phyloP scores from a whole-genome alignment of 352 stramenopile genomes.

The Pythium brachiatum region DNA sequence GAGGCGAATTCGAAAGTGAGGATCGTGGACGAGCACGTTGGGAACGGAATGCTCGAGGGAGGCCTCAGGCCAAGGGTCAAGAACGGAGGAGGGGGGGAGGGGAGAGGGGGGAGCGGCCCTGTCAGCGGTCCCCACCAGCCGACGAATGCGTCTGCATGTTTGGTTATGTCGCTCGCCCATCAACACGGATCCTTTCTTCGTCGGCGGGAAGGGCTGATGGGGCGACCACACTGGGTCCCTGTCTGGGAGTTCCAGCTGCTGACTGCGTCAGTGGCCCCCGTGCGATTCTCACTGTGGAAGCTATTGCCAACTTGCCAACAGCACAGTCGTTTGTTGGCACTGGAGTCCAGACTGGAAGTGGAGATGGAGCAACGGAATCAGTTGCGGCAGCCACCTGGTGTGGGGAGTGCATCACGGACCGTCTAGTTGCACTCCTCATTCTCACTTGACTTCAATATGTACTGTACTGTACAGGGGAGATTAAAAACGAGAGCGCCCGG shows the following conservation, averaged over 20 bases:
- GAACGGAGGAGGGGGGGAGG: neutral
- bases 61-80: neutral
- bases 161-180: neutral
- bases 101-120: neutral
- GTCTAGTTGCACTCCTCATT: neutral
- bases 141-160: neutral
- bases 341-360: neutral
- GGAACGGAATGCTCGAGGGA: neutral
- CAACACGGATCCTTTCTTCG: neutral
- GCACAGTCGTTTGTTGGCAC: no score
- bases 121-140: neutral
- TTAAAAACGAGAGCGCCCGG: neutral
- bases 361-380: neutral
- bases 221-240: no score
- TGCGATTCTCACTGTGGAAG: no score
- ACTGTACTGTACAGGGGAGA: no score
- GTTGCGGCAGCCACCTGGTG: neutral
- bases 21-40: neutral
- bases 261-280: no score
- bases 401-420: no score
- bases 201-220: constrained; percentile 1
- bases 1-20: constrained; percentile 19
- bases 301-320: no score
- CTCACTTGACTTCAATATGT: neutral
- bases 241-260: no score